Evolutionary conservation across 108 stramenopile species (phyloP).

Genomic region (Poteriospumella lacustris): DNA sequence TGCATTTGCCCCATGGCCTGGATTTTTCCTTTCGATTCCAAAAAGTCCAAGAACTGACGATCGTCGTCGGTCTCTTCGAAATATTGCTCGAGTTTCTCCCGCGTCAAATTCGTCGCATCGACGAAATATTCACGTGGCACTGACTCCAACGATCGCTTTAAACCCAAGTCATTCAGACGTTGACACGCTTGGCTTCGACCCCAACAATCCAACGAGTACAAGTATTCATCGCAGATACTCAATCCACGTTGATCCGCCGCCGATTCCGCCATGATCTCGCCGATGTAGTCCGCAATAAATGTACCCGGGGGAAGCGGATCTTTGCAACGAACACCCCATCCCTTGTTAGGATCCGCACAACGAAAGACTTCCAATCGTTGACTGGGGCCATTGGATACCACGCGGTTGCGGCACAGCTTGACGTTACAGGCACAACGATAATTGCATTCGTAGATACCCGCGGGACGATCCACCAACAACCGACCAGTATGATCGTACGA

Average conservation of each 20-base stretch:
- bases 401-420: neutral
- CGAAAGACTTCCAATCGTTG: conserved; percentile 17
- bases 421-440: neutral
- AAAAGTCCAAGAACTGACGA: too few relatives aligned
- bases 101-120: conserved; percentile 5
- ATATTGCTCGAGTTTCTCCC: neutral
- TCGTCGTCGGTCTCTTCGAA: too few relatives aligned
- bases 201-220: conserved; percentile 37
- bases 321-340: conserved; percentile 44
- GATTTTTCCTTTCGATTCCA: too few relatives aligned
- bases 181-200: neutral
- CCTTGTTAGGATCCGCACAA: conserved; percentile 12
- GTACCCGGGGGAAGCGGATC: conserved; percentile 38
- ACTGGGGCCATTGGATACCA: neutral
- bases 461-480: neutral
- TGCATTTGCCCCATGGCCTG: conserved; percentile 27
- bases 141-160: neutral
- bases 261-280: conserved; percentile 37
- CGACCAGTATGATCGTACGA: neutral
- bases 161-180: neutral
- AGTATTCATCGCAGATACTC: conserved; percentile 38
- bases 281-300: conserved; percentile 44
- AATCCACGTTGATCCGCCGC: conserved; percentile 33
- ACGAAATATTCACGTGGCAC: neutral
- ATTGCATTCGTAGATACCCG: conserved; percentile 16